Evolutionary conservation across 164 flowering plant species (phyloP).

Genomic region (Euptelea pleiosperma): DNA sequence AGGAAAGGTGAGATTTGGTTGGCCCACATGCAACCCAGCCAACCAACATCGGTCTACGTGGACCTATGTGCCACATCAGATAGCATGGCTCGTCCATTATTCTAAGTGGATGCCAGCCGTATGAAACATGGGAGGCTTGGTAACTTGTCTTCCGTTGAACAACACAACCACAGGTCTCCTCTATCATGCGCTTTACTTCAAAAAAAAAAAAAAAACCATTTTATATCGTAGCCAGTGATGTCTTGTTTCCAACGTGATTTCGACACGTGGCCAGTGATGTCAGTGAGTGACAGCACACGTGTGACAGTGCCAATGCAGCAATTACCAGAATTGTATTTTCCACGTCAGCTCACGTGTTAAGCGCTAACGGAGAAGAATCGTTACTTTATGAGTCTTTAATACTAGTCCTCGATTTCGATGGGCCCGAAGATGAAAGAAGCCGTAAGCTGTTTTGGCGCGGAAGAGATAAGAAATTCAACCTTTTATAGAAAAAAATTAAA

Average conservation of each 20-base stretch:
- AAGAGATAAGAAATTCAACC: background rate
- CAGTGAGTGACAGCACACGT: background rate
- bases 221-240: background rate
- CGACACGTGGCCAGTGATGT: slow-evolving; percentile 4
- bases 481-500: slow-evolving; percentile 4
- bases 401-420: background rate
- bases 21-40: slow-evolving; percentile 16
- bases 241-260: background rate
- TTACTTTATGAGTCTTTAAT: too few species aligned
- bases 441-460: slow-evolving; percentile 9
- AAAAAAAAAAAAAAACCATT: too few species aligned
- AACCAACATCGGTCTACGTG: slow-evolving; percentile 11
- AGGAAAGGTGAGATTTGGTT: slow-evolving; percentile 7
- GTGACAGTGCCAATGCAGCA: slow-evolving; percentile 6
- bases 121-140: slow-evolving; percentile 4
- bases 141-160: background rate
- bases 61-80: slow-evolving; percentile 13
- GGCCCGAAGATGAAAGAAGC: background rate
- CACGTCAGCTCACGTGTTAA: slow-evolving; percentile 9
- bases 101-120: slow-evolving; percentile 16
- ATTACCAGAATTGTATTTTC: background rate
- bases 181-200: too few species aligned
- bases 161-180: background rate
- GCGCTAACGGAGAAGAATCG: background rate
- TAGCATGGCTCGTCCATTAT: slow-evolving; percentile 3